Percentiles rank a stretch among this genome's conserved stretches.
Evolutionary conservation across 1,284 basidiomycete genomes (phyloP).

Genomic region (Sanghuangporus baumii): DNA sequence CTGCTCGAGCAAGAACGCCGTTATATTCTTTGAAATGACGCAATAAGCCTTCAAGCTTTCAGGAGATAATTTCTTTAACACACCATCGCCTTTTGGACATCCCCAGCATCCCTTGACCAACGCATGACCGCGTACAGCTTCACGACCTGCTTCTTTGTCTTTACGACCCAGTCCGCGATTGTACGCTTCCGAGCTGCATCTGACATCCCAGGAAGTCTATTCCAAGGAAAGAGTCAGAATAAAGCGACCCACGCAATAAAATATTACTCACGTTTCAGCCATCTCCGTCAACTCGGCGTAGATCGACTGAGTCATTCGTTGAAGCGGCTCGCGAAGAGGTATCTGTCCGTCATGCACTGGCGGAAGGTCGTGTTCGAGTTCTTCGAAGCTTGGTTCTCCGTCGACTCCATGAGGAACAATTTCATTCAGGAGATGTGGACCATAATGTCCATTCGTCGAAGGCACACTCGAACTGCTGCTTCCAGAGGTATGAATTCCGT

Average conservation of each 20-base stretch:
- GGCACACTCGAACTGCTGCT: neutral
- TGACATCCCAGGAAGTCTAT: constrained; percentile 77
- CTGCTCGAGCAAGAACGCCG: constrained; percentile 77
- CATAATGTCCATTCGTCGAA: neutral
- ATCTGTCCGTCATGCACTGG: constrained; percentile 73
- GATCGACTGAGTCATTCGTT: constrained; percentile 70
- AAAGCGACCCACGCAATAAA: neutral
- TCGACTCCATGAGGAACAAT: constrained; percentile 25
- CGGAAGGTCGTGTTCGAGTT: constrained; percentile 72
- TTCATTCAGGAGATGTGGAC: constrained; percentile 12
- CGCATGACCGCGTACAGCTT: constrained; percentile 83
- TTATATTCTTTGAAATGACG: constrained; percentile 56
- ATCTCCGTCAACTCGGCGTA: constrained; percentile 81
- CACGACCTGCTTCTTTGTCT: constrained; percentile 83
- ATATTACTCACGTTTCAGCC: constrained; percentile 70
- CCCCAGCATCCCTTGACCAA: constrained; percentile 77
- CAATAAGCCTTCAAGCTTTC: neutral
- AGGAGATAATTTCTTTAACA: constrained; percentile 17
- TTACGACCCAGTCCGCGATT: constrained; percentile 83
- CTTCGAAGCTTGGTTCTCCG: constrained; percentile 44
- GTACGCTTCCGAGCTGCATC: constrained; percentile 77
- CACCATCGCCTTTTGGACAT: constrained; percentile 82
- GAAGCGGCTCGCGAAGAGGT: constrained; percentile 68
- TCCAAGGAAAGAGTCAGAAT: constrained; percentile 8
- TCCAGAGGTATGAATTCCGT: constrained; percentile 9